phyloP scores from a whole-genome alignment of 2,329 filamentous ascomycete genomes.

The Tolypocladium tropicale region DNA sequence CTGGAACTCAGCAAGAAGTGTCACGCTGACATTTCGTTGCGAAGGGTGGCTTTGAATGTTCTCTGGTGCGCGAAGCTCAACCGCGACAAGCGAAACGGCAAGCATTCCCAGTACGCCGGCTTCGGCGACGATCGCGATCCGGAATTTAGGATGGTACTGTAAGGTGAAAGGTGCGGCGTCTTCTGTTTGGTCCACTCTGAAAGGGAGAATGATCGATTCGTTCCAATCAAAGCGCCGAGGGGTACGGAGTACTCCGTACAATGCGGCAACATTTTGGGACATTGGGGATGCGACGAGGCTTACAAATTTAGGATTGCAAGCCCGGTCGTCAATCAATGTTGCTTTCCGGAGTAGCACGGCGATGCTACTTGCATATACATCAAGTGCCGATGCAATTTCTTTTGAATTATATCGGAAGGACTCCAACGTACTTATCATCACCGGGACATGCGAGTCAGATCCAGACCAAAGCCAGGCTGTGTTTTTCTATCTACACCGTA shows the following conservation, averaged over 20 bases:
- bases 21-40: background rate
- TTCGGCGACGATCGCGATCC: slow-evolving; percentile 55
- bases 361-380: too few species aligned
- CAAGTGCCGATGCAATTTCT: too few species aligned
- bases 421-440: background rate
- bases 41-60: slow-evolving; percentile 49
- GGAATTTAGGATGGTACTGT: slow-evolving; percentile 49
- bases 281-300: too few species aligned
- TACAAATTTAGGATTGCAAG: too few species aligned
- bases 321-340: too few species aligned
- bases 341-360: too few species aligned
- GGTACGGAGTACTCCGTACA: too few species aligned
- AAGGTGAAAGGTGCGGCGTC: background rate
- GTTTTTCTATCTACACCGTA: background rate
- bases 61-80: slow-evolving; percentile 55
- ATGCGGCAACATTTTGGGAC: too few species aligned
- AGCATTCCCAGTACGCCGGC: slow-evolving; percentile 45
- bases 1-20: background rate
- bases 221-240: too few species aligned
- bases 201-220: background rate
- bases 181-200: background rate
- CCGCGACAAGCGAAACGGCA: slow-evolving; percentile 48
- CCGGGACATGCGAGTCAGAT: background rate
- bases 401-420: background rate
- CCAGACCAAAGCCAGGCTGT: background rate